Evolutionary conservation across 805 yeast genomes (phyloP), one percentile per base, ranked within the genome.

Genomic region (Blastobotrys robertii): DNA sequence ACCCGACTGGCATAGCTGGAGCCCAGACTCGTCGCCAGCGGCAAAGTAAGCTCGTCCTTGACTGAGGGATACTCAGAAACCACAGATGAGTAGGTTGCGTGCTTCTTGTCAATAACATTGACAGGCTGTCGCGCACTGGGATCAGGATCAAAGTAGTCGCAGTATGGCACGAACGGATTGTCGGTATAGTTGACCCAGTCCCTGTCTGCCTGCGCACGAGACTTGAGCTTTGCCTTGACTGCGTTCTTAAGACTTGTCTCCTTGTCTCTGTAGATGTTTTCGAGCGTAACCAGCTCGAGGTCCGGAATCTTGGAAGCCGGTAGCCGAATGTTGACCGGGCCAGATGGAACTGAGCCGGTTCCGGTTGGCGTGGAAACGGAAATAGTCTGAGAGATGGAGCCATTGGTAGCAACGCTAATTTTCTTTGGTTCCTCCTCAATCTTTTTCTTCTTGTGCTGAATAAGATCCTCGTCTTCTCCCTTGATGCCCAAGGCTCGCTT

Each of bases 271-370:
- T 84, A 64, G 15, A 86, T 78, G 37, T 77, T 73, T 43, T 83
- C 84, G 8, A 87, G 88, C 4, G 95, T 84, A 16, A 83, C 80
- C 47, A 90, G 68, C 38, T 86, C 94, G 72, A 88, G 73, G 62
- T 90, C 97, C 11, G 97, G 97, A 49, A 90, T 84, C 62, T 86
- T 84, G 1, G 95, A 83, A 32, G 92, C 81, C 2, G 96, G 95
- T 33, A 86, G 62, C 54, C 83, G 81, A 52, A 86, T 94, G 65
- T 87, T 84, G 16, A 94, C 87, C 57, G 84, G 56, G 13, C 45
- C 51, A 6, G 41, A 34, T n/a, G 42, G 46, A 39, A 39, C 34
- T 14, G 51, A 29, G 11, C 34, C 34, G 42, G 16, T 15, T 30
- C 39, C 16, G 30, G 11, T 22, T 15, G 43, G 13, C 30, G 12